phyloP scores from a whole-genome alignment of 2,329 filamentous ascomycete genomes.

The Fusarium compactum region DNA sequence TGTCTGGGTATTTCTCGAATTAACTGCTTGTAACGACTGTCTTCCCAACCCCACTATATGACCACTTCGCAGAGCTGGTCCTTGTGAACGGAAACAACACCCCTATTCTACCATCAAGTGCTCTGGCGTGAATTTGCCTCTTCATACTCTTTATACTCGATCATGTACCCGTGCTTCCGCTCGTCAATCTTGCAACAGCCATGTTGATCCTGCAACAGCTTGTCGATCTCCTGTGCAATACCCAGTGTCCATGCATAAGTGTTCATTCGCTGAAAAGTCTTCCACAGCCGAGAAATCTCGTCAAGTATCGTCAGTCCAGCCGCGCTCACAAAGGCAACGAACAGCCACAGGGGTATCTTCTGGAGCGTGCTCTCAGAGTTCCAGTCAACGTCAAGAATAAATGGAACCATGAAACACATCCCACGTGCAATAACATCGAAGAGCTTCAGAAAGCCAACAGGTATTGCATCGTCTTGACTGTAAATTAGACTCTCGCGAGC shows the following conservation, averaged over 20 bases:
- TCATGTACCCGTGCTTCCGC: background rate
- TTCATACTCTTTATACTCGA: background rate
- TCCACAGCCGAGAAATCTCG: background rate
- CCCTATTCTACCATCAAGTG: background rate
- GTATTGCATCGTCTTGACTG: background rate
- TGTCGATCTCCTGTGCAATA: background rate
- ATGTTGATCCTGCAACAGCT: background rate
- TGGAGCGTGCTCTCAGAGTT: fast-evolving
- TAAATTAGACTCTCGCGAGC: background rate
- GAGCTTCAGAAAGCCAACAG: background rate
- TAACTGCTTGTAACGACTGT: background rate
- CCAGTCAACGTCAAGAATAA: background rate
- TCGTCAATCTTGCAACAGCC: too few species aligned
- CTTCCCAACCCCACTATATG: background rate
- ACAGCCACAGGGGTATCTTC: background rate
- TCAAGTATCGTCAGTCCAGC: background rate
- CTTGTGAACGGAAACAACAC: background rate
- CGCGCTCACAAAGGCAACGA: background rate
- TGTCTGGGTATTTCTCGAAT: background rate
- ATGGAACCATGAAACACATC: background rate
- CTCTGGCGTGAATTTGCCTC: background rate
- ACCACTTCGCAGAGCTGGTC: background rate
- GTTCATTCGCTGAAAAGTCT: background rate
- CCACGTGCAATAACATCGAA: background rate
- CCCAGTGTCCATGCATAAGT: background rate